Percentiles rank a stretch among this genome's conserved stretches.
phyloP scores from a whole-genome alignment of 2,329 filamentous ascomycete genomes.

The Cladophialophora chaetospira region DNA sequence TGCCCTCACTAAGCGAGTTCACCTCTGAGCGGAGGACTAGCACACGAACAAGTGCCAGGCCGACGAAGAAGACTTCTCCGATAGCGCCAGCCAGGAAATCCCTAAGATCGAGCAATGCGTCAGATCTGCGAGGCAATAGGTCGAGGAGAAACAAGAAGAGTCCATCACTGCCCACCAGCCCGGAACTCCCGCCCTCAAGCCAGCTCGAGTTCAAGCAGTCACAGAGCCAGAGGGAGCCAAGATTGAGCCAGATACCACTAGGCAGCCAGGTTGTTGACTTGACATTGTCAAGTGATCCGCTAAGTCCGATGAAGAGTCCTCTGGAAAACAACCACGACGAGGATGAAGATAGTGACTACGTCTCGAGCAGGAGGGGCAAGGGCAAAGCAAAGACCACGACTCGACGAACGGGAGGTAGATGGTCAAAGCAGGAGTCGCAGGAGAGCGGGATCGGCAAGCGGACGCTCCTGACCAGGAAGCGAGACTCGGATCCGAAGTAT shows the following conservation, averaged over 20 bases:
- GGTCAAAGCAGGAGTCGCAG: slow-evolving; percentile 12
- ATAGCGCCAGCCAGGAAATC: slow-evolving; percentile 11
- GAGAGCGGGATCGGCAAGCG: slow-evolving; percentile 25
- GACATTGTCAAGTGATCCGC: slow-evolving; percentile 41
- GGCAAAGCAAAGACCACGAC: slow-evolving; percentile 3
- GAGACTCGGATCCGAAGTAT: slow-evolving; percentile 11
- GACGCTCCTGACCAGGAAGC: slow-evolving; percentile 29
- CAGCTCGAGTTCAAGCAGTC: slow-evolving; percentile 25
- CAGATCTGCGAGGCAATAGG: not conserved
- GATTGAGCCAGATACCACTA: slow-evolving; percentile 29
- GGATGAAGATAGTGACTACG: slow-evolving; percentile 7
- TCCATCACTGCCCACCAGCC: slow-evolving; percentile 7
- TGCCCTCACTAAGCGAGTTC: slow-evolving; percentile 28
- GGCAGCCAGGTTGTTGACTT: slow-evolving; percentile 40
- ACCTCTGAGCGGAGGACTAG: slow-evolving; percentile 22
- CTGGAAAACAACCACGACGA: not conserved
- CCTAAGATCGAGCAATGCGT: slow-evolving; percentile 2
- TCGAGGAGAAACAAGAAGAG: slow-evolving; percentile 2
- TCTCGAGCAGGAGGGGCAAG: not conserved
- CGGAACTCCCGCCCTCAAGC: slow-evolving; percentile 23
- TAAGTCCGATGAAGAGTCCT: slow-evolving; percentile 19
- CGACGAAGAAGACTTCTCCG: slow-evolving; percentile 5
- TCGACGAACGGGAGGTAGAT: not conserved
- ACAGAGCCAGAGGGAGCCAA: slow-evolving; percentile 19
- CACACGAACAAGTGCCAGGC: not conserved